A percentile compares a stretch with the other conserved stretches of the same genome.
phyloP scores from a whole-genome alignment of 1,139 yeast species.

The Nakaseomyces glabratus region DNA sequence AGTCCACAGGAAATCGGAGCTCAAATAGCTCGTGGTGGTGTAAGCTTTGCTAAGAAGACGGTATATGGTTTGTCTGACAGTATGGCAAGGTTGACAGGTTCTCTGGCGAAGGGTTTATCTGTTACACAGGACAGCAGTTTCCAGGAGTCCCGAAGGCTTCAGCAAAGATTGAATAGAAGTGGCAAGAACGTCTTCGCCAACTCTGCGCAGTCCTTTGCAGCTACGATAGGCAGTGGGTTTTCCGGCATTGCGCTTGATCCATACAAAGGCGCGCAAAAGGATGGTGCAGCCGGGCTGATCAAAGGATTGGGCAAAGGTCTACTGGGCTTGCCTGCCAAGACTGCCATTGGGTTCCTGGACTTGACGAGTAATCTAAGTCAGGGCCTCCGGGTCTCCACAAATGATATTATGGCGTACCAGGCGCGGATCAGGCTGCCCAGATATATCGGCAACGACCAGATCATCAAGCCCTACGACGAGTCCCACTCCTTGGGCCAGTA shows the following conservation, averaged over 20 bases:
- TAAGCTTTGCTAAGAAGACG: constrained; percentile 87
- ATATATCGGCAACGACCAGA: constrained; percentile 54
- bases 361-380: constrained; percentile 89
- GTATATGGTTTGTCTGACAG: constrained; percentile 94
- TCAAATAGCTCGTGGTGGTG: constrained; percentile 91
- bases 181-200: constrained; percentile 80
- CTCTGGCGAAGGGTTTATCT: constrained; percentile 87
- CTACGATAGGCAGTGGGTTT: constrained; percentile 79
- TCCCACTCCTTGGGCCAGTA: constrained; percentile 91
- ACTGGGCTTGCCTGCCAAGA: constrained; percentile 89
- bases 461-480: constrained; percentile 65
- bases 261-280: constrained; percentile 72
- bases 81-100: constrained; percentile 84
- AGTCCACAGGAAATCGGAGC: constrained; percentile 94
- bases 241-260: constrained; percentile 90
- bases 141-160: constrained; percentile 71
- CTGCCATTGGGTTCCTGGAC: constrained; percentile 92
- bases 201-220: constrained; percentile 86
- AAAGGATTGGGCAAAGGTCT: constrained; percentile 93
- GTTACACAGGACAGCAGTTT: constrained; percentile 79
- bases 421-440: constrained; percentile 80
- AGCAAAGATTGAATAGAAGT: constrained; percentile 73
- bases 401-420: constrained; percentile 71
- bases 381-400: constrained; percentile 87
- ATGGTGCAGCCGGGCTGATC: constrained; percentile 86